Conservation (phyloP, 169 alveolate genomes). For the Plasmodium billcollinsi region DNA sequence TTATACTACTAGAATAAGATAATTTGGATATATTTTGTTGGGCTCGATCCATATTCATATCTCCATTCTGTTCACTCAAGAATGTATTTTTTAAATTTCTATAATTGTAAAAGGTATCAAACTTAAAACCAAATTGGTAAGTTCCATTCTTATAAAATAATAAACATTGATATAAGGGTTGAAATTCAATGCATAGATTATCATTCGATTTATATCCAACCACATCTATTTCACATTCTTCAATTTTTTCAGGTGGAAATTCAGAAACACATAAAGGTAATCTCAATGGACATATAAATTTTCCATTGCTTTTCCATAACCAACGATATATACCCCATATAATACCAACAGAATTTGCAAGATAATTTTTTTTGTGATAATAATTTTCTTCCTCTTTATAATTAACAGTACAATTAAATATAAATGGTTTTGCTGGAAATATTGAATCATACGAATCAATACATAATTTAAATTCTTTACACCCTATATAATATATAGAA, state of each 20-base stretch:
- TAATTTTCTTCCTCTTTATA: constrained; percentile 45
- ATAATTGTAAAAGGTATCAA: constrained; percentile 86
- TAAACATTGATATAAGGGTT: constrained; percentile 86
- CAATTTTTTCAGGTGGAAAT: constrained; percentile 64
- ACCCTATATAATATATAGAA: constrained; percentile 68
- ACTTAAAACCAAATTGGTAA: constrained; percentile 86
- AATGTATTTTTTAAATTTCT: constrained; percentile 16
- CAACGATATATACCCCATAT: constrained; percentile 84
- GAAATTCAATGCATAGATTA: constrained; percentile 84
- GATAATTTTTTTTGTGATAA: neutral
- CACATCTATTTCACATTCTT: constrained; percentile 67
- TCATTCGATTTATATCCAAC: constrained; percentile 77
- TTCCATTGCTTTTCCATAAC: constrained; percentile 86
- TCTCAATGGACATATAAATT: constrained; percentile 81
- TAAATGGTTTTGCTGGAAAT: constrained; percentile 75
- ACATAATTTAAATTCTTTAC: constrained; percentile 64
- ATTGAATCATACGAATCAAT: constrained; percentile 59
- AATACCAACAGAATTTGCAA: constrained; percentile 75
- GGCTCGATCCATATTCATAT: constrained; percentile 12
- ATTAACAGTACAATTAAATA: constrained; percentile 77
- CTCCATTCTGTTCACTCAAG: constrained; percentile 14
- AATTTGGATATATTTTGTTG: constrained; percentile 10
- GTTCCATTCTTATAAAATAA: constrained; percentile 84
- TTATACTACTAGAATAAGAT: constrained; percentile 25
- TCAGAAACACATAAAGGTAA: constrained; percentile 79